phyloP scores from a whole-genome alignment of 108 stramenopile species.

The Fragilariopsis cylindrus region DNA sequence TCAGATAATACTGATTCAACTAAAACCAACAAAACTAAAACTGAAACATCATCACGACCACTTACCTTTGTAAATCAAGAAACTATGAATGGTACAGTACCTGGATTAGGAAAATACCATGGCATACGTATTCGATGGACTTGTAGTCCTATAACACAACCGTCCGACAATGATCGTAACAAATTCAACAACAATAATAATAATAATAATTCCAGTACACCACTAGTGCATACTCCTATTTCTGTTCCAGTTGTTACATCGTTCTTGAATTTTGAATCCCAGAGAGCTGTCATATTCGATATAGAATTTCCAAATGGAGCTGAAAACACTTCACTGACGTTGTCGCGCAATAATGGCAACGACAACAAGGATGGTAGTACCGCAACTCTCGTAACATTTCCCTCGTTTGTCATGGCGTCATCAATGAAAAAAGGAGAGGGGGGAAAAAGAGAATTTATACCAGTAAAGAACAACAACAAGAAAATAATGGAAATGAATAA shows the following conservation, averaged over 20 bases:
- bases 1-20: not conserved
- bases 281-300: conserved; percentile 24
- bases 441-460: not conserved
- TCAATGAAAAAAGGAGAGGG: not conserved
- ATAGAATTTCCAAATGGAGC: conserved; percentile 30
- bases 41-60: not conserved
- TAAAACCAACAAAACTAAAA: not conserved
- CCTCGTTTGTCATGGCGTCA: conserved; percentile 5
- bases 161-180: not conserved
- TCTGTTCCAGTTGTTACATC: conserved; percentile 2
- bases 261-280: conserved; percentile 10
- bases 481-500: not conserved
- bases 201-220: not conserved
- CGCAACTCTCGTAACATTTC: conserved; percentile 24
- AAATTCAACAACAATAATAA: not conserved
- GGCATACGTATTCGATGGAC: not conserved
- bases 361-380: not conserved
- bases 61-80: not conserved
- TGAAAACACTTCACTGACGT: not conserved
- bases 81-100: not conserved
- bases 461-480: not conserved
- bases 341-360: not conserved
- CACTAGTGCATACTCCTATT: not conserved
- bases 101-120: not conserved
- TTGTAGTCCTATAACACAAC: not conserved